Conservation (phyloP, 169 alveolate species). For the Plasmodium inui region DNA sequence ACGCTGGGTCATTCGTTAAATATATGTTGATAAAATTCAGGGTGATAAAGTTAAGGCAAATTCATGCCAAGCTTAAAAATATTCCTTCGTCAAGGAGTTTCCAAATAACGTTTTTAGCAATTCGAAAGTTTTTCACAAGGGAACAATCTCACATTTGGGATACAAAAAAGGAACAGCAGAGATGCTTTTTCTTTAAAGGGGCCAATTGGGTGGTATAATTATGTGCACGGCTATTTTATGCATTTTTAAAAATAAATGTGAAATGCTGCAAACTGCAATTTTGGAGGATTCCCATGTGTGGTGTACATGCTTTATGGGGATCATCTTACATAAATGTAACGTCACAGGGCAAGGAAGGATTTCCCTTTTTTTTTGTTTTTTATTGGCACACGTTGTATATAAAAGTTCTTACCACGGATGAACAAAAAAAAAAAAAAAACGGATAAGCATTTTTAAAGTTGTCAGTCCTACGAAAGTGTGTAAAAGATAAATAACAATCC, state of each 20-base stretch:
- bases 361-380: not conserved
- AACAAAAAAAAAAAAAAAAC: not conserved
- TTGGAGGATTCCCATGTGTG: not conserved
- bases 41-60: slow-evolving; percentile 8
- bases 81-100: not conserved
- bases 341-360: not conserved
- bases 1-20: not conserved
- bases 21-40: slow-evolving; percentile 4
- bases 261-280: not conserved
- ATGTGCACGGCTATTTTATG: not conserved
- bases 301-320: not conserved
- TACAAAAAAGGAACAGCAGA: not conserved
- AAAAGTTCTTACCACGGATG: not conserved
- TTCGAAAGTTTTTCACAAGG: not conserved
- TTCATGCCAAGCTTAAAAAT: slow-evolving; percentile 5
- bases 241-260: not conserved
- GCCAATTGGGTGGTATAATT: not conserved
- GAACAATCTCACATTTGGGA: not conserved
- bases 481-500: not conserved
- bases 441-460: not conserved
- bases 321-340: not conserved
- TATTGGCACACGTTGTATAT: not conserved
- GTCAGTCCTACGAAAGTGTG: not conserved
- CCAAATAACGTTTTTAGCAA: not conserved
- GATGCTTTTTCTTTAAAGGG: not conserved